phyloP scores from a whole-genome alignment of 208 protist species.

The Crithidia thermophila region DNA sequence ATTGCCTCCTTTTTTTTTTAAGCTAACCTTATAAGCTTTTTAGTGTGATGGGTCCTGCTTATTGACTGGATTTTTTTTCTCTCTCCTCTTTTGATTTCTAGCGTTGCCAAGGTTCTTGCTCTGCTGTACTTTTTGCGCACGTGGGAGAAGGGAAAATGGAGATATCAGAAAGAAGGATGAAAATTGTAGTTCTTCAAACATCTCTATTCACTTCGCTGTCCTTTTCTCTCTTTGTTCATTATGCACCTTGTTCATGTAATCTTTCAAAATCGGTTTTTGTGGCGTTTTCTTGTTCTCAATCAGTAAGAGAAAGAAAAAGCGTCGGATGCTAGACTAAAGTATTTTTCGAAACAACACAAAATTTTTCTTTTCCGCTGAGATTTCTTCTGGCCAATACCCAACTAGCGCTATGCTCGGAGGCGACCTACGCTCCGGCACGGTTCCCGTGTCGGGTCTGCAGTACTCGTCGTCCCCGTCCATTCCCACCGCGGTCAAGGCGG shows the following conservation, averaged over 20 bases:
- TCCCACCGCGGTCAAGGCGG: constrained; percentile 32
- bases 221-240: neutral
- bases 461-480: constrained; percentile 64
- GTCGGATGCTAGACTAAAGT: neutral
- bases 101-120: too few relatives aligned
- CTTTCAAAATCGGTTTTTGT: neutral
- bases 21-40: neutral
- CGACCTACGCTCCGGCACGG: constrained; percentile 26
- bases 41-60: too few relatives aligned
- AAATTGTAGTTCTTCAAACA: too few relatives aligned
- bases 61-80: neutral
- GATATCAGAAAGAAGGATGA: too few relatives aligned
- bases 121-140: too few relatives aligned
- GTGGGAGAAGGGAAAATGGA: too few relatives aligned
- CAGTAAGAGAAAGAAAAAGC: neutral
- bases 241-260: neutral
- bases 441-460: constrained; percentile 50
- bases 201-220: neutral
- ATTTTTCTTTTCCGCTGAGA: neutral
- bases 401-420: neutral
- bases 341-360: neutral
- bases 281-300: neutral
- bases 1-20: constrained; percentile 19
- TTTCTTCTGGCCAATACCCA: neutral
- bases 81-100: too few relatives aligned